A percentile compares a stretch with the other conserved stretches of the same genome.
Conservation (phyloP, 352 stramenopile genomes). For the Globisporangium lucens region DNA sequence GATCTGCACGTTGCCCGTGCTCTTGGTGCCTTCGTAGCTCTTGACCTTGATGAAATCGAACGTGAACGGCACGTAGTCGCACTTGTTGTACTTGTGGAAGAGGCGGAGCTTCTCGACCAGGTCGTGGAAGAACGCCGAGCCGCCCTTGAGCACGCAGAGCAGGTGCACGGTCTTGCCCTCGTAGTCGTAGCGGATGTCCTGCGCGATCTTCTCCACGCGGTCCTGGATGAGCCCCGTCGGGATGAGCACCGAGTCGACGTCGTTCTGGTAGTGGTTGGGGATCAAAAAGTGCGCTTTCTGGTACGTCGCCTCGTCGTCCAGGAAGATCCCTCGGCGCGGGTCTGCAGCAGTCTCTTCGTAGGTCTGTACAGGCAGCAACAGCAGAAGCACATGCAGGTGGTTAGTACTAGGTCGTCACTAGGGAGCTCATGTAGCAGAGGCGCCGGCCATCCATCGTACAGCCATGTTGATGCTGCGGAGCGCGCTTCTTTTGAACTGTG, state of each 20-base stretch:
- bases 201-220: constrained; percentile 90
- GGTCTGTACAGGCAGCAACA: not conserved
- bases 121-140: constrained; percentile 88
- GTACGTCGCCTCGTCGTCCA: constrained; percentile 55
- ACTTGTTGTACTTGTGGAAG: constrained; percentile 88
- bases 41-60: constrained; percentile 95
- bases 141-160: constrained; percentile 91
- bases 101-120: constrained; percentile 81
- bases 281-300: constrained; percentile 81
- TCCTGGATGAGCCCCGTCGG: constrained; percentile 88
- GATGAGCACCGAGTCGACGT: constrained; percentile 87
- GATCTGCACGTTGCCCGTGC: constrained; percentile 91
- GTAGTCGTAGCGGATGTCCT: constrained; percentile 90
- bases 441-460: not conserved
- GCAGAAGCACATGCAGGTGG: not conserved
- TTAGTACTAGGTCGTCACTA: not conserved
- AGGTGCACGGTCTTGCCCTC: constrained; percentile 88
- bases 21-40: constrained; percentile 92
- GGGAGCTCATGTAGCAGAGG: not conserved
- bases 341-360: constrained; percentile 19
- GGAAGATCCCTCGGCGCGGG: constrained; percentile 49
- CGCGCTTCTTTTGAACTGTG: not conserved
- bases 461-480: constrained; percentile 6
- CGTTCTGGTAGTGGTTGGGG: constrained; percentile 76
- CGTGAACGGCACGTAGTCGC: constrained; percentile 87